phyloP scores from a whole-genome alignment of 148 eudicot genomes.

The Rhododendron williamsianum region DNA sequence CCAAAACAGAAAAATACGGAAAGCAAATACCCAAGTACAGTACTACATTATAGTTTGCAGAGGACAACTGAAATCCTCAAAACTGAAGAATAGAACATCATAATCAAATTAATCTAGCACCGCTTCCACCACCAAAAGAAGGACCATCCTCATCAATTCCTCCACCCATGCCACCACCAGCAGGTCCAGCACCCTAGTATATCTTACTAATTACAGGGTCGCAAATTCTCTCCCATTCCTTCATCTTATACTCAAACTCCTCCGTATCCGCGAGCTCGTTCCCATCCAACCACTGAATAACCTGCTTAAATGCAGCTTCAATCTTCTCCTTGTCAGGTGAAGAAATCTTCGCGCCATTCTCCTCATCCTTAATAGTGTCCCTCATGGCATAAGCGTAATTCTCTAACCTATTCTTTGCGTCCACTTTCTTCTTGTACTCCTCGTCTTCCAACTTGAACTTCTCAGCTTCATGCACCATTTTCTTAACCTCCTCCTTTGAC shows the following conservation, averaged over 20 bases:
- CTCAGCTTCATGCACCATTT: too few relatives aligned
- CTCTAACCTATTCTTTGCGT: too few relatives aligned
- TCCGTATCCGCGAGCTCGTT: not conserved
- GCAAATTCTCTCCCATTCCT: conserved; percentile 10
- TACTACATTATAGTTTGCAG: not conserved
- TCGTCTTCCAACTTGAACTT: too few relatives aligned
- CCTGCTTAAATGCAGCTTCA: conserved; percentile 4
- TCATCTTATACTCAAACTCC: conserved; percentile 16
- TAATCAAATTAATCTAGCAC: too few relatives aligned
- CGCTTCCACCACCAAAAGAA: not conserved
- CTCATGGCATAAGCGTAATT: too few relatives aligned
- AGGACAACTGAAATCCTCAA: not conserved
- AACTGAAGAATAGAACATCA: too few relatives aligned
- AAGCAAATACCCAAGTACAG: not conserved
- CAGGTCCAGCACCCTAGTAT: too few relatives aligned
- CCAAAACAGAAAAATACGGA: not conserved
- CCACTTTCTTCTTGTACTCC: too few relatives aligned
- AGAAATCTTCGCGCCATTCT: not conserved
- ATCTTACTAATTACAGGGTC: not conserved
- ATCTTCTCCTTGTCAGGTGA: conserved; percentile 10
- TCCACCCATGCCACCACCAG: too few relatives aligned
- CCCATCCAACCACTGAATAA: conserved; percentile 10
- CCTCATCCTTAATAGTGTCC: too few relatives aligned
- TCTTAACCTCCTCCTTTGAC: not conserved
- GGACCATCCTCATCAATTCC: not conserved